Percentiles rank a stretch among this genome's conserved stretches.
phyloP scores from a whole-genome alignment of 306 rosid species.

The Sicyos baderoa region DNA sequence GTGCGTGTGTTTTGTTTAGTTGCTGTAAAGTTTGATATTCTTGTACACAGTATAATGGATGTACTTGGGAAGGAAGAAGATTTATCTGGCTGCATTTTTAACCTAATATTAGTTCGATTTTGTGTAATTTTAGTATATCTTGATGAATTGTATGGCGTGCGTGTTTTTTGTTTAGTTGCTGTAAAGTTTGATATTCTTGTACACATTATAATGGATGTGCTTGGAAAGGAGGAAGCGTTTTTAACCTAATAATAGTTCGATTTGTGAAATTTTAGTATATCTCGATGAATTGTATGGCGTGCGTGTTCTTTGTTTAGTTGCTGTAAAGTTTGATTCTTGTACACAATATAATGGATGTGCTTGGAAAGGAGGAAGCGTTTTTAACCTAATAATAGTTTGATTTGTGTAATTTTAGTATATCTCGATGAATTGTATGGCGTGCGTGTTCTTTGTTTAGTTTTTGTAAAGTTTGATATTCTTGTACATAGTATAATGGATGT shows the following conservation, averaged over 20 bases:
- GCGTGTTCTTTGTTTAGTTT: no score
- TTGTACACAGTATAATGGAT: slow-evolving; percentile 74
- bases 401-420: no score
- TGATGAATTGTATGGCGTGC: no score
- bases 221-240: no score
- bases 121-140: no score
- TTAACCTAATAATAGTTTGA: no score
- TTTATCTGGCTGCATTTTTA: no score
- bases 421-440: no score
- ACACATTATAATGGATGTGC: no score
- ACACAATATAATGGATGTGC: slow-evolving; percentile 82
- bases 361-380: slow-evolving; percentile 93
- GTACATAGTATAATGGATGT: slow-evolving; percentile 83
- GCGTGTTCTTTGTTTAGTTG: neutral
- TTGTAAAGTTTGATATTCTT: slow-evolving; percentile 1
- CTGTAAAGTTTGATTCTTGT: neutral
- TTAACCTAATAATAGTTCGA: neutral
- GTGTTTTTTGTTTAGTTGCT: no score
- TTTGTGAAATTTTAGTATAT: neutral
- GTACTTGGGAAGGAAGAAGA: slow-evolving; percentile 85
- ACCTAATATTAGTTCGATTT: no score
- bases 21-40: slow-evolving; percentile 5
- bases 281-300: neutral
- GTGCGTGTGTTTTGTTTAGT: neutral
- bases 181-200: no score